Conservation (phyloP, 2,329 filamentous ascomycete genomes). For the Dactylonectria macrodidyma region DNA sequence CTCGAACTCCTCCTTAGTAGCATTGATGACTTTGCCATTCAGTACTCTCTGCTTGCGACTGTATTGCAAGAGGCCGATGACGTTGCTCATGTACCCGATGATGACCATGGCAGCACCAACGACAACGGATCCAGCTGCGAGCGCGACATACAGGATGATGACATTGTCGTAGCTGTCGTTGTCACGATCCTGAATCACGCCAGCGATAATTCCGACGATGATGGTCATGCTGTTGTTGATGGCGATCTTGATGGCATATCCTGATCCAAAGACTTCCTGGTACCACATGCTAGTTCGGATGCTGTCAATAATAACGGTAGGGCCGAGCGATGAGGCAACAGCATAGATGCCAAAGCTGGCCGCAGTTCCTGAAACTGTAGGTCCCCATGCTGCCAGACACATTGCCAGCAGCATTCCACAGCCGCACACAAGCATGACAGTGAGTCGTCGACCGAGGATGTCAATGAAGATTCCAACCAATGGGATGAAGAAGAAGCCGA, state of each 20-base stretch:
- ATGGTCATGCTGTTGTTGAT: constrained; percentile 77
- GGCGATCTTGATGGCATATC: constrained; percentile 72
- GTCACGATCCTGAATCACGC: constrained; percentile 71
- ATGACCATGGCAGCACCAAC: constrained; percentile 59
- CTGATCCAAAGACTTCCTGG: constrained; percentile 72
- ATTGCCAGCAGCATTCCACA: constrained; percentile 66
- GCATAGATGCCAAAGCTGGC: constrained; percentile 74
- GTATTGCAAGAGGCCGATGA: constrained; percentile 70
- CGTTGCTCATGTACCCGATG: constrained; percentile 55
- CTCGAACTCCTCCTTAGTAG: constrained; percentile 59
- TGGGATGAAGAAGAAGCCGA: constrained; percentile 71
- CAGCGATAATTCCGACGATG: constrained; percentile 70
- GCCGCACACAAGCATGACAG: constrained; percentile 68
- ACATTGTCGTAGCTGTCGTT: constrained; percentile 70
- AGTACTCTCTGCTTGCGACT: constrained; percentile 66
- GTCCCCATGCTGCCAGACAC: constrained; percentile 67
- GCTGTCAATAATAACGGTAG: constrained; percentile 72
- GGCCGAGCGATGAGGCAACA: constrained; percentile 68
- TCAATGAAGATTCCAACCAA: constrained; percentile 70
- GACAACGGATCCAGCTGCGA: constrained; percentile 64
- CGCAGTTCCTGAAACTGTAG: constrained; percentile 65
- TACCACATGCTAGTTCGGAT: constrained; percentile 74
- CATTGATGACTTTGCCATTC: constrained; percentile 60
- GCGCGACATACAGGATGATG: constrained; percentile 68
- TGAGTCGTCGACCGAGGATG: constrained; percentile 66